Base-by-base conservation (phyloP, 208 protist genomes). In the Acanthamoeba rhysodes region DNA sequence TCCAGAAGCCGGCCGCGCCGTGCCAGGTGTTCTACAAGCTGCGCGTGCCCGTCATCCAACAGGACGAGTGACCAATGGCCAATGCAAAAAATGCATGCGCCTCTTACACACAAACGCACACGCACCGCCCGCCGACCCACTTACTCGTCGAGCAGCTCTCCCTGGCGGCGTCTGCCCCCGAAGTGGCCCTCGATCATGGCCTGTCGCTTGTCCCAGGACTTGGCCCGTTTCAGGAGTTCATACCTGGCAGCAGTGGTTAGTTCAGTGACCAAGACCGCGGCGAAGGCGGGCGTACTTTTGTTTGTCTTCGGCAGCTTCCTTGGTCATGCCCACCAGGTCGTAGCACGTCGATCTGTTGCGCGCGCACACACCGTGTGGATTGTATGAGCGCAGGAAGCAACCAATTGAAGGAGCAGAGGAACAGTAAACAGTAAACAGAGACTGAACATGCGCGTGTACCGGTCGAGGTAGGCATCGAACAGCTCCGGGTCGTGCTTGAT, bases 21-120 rank as follows among this genome's bases (percentile, higher is more conserved):
- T 92, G 85, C 29, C 85, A 50, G 18, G 64, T 92, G 34, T 72
- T 72, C 57, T 91, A 91, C 84, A 64, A 91, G 41, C 84, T 91
- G 29, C 84, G 84, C 62, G 57, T 64, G 29, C 84, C 84, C 55
- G 9, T 91, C 57, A 82, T 82, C 72, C 72, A 8, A 53, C 72
- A 82, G 37, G 72, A 82, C 41, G 48, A 45, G 34, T n/a, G n/a
- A n/a, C n/a, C n/a, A n/a, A n/a, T n/a, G n/a, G n/a, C n/a, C n/a
- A n/a, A n/a, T n/a, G n/a, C n/a, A n/a, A n/a, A n/a, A n/a, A n/a
- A n/a, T n/a, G n/a, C n/a, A n/a, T n/a, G n/a, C n/a, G n/a, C n/a
- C n/a, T n/a, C 55, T 59, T 9, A 59, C 55, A 59, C 55, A 59
- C 55, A 9, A 12, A 59, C 55, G 55, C 55, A 59, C 55, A 20